Conservation (phyloP, 2,329 filamentous ascomycete species). For the Myriangium duriaei region DNA sequence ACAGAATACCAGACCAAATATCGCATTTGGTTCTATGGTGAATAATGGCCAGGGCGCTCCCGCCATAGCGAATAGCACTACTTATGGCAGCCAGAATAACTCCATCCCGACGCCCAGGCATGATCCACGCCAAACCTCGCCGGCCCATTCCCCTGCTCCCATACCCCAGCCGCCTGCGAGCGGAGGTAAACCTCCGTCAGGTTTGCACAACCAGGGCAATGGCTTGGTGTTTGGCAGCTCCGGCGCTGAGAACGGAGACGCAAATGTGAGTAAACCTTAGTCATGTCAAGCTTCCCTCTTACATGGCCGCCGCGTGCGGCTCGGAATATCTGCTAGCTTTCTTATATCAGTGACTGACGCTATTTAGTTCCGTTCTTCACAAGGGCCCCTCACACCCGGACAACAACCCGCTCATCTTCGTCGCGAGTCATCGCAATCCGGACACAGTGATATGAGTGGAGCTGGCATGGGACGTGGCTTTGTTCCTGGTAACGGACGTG, state of each 20-base stretch:
- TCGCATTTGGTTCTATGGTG: conserved; percentile 66
- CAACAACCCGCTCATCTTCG: conserved; percentile 66
- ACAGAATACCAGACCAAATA: conserved; percentile 43
- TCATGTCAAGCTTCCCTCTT: too few relatives aligned
- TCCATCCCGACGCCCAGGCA: conserved; percentile 36
- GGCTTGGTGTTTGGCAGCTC: conserved; percentile 75
- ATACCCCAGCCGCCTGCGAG: conserved; percentile 83
- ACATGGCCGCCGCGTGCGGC: too few relatives aligned
- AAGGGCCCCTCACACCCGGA: conserved; percentile 41
- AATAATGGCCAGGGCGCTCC: conserved; percentile 46
- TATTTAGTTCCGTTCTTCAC: conserved; percentile 10
- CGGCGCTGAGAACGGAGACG: conserved; percentile 54
- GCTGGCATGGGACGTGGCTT: conserved; percentile 33
- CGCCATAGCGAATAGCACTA: conserved; percentile 51
- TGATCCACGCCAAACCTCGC: conserved; percentile 67
- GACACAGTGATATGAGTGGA: conserved; percentile 61
- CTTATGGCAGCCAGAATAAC: conserved; percentile 49
- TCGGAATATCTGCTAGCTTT: conserved; percentile 5
- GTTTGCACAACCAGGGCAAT: conserved; percentile 55
- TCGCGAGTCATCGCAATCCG: conserved; percentile 74
- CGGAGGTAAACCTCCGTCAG: conserved; percentile 69
- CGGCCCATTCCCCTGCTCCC: conserved; percentile 78
- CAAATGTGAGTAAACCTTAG: conserved; percentile 49
- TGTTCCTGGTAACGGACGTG: conserved; percentile 32
- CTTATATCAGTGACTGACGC: too few relatives aligned